Percentiles rank a stretch among this genome's conserved stretches.
phyloP scores from a whole-genome alignment of 129 eudicot species.

The Artemisia argyi region DNA sequence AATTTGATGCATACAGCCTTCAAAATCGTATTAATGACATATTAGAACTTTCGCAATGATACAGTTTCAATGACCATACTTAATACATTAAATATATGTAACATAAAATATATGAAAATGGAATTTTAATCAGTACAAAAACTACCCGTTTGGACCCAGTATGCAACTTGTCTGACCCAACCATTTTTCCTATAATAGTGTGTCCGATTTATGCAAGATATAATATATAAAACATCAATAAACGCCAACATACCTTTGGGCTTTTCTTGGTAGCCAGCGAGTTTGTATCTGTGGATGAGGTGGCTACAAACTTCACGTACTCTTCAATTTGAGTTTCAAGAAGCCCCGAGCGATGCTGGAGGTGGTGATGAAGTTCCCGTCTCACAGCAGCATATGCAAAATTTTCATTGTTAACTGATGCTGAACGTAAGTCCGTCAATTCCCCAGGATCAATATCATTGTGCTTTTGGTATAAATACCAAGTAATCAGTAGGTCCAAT shows the following conservation, averaged over 20 bases:
- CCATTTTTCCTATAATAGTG: neutral
- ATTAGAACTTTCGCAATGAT: neutral
- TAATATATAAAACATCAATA: neutral
- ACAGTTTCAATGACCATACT: no score
- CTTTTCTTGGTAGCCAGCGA: constrained; percentile 49
- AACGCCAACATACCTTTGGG: constrained; percentile 58
- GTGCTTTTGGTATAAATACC: constrained; percentile 69
- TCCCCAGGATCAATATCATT: constrained; percentile 81
- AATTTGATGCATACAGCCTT: neutral
- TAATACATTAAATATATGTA: no score
- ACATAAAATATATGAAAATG: no score
- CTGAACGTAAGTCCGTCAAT: constrained; percentile 86
- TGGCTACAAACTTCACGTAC: constrained; percentile 52
- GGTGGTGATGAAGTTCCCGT: constrained; percentile 67
- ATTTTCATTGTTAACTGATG: constrained; percentile 87
- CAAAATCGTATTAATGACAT: neutral
- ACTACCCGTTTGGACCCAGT: neutral
- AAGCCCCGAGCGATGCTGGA: constrained; percentile 57
- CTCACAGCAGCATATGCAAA: constrained; percentile 85
- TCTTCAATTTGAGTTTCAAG: constrained; percentile 54
- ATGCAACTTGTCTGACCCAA: neutral
- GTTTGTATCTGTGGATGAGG: constrained; percentile 39
- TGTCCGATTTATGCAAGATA: constrained; percentile 1
- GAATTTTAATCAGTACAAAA: neutral
- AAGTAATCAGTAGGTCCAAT: constrained; percentile 78